A percentile compares a stretch with the other conserved stretches of the same genome.
phyloP scores from a whole-genome alignment of 352 stramenopile genomes.

The Globisporangium spiculum region DNA sequence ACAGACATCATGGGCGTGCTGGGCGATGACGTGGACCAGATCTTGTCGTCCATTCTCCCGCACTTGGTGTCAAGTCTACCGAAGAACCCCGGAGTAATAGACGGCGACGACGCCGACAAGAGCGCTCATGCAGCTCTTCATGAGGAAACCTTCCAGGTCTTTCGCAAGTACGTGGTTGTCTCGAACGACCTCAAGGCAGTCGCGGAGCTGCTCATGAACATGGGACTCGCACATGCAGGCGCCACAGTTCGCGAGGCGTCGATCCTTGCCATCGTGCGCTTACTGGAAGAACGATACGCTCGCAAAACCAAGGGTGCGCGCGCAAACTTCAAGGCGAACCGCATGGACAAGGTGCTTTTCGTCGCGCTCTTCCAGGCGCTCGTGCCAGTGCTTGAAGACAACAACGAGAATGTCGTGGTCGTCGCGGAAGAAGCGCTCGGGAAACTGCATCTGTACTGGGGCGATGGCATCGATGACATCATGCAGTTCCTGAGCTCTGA shows the following conservation, averaged over 20 bases:
- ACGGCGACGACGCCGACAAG: conserved; percentile 1
- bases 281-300: conserved; percentile 58
- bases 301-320: conserved; percentile 14
- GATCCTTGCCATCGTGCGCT: conserved; percentile 37
- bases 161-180: conserved; percentile 60
- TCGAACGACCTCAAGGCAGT: conserved; percentile 59
- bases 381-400: conserved; percentile 58
- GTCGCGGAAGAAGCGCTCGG: conserved; percentile 59
- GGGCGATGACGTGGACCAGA: conserved; percentile 59
- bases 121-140: conserved; percentile 24
- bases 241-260: conserved; percentile 47
- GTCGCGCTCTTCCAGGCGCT: conserved; percentile 53
- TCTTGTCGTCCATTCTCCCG: conserved; percentile 63
- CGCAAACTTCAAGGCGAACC: conserved; percentile 14
- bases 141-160: conserved; percentile 60
- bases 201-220: conserved; percentile 58
- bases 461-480: conserved; percentile 33
- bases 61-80: conserved; percentile 56
- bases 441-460: conserved; percentile 65
- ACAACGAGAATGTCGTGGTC: conserved; percentile 54
- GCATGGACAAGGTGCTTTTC: conserved; percentile 52
- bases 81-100: neutral
- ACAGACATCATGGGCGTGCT: conserved; percentile 66
- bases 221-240: conserved; percentile 41
- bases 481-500: conserved; percentile 62